Percentiles rank a stretch among this genome's conserved stretches.
Conservation (phyloP, 1,284 basidiomycete genomes). For the Tilletia caries region DNA sequence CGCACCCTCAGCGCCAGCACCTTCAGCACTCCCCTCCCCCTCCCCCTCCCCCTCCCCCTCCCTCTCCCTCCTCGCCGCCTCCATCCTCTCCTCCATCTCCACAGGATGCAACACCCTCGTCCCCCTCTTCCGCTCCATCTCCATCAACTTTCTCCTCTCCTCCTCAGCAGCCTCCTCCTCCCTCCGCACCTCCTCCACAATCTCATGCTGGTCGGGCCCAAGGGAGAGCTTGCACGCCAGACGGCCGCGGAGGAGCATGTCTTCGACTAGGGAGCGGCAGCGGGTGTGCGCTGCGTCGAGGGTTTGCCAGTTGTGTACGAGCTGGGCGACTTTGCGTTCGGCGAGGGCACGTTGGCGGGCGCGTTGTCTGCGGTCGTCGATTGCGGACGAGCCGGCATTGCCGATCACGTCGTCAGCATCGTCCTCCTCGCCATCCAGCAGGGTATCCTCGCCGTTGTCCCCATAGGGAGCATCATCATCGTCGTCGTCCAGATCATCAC, state of each 20-base stretch:
- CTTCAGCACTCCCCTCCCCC: neutral
- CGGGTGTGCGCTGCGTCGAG: slow-evolving; percentile 8
- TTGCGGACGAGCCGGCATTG: neutral
- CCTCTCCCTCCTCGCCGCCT: slow-evolving; percentile 19
- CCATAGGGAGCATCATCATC: slow-evolving; percentile 24
- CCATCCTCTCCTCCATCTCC: slow-evolving; percentile 33
- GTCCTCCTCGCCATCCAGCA: slow-evolving; percentile 22
- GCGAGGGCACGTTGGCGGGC: slow-evolving; percentile 4
- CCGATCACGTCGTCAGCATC: slow-evolving; percentile 25
- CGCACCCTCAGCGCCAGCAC: too few relatives aligned
- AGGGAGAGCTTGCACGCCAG: slow-evolving; percentile 9
- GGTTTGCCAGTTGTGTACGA: neutral
- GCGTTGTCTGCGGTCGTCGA: neutral
- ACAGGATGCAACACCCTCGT: slow-evolving; percentile 42
- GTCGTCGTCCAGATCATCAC: slow-evolving; percentile 15
- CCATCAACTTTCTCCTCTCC: neutral
- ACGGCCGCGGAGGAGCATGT: slow-evolving; percentile 7
- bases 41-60: slow-evolving; percentile 16
- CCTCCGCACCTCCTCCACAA: slow-evolving; percentile 11
- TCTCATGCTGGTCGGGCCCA: neutral
- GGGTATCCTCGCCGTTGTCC: slow-evolving; percentile 21
- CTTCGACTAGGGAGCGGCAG: neutral
- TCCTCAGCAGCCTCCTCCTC: slow-evolving; percentile 10
- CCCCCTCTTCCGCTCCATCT: neutral
- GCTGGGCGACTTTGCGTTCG: slow-evolving; percentile 1